These are phyloP conservation scores for Zymoseptoria tritici DNA, from an alignment of 2,329 filamentous ascomycete species.

Conservation along the genomic window DNA sequence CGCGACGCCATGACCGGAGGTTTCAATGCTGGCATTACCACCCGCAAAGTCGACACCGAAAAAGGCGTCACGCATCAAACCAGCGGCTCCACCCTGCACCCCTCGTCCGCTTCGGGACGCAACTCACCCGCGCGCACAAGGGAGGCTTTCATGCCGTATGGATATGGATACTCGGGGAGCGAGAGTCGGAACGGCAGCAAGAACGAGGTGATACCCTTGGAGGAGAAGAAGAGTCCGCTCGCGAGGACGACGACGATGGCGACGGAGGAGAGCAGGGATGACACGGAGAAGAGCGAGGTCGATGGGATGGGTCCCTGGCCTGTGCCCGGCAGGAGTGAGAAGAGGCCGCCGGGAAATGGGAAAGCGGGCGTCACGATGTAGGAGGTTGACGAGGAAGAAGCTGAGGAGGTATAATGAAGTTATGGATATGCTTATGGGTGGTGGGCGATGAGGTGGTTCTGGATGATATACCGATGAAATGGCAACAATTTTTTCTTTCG, in stretches of 20 bases:
- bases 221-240: conserved; percentile 15
- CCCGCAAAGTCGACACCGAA: conserved; percentile 14
- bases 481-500: background rate
- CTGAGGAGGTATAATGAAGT: background rate
- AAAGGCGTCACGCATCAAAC: conserved; percentile 4
- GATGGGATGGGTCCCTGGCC: background rate
- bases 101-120: conserved; percentile 11
- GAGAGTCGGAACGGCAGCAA: conserved; percentile 13
- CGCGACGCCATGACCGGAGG: conserved; percentile 42
- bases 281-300: background rate
- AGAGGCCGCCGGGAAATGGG: background rate
- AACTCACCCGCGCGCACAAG: conserved; percentile 24
- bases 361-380: background rate
- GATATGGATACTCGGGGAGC: conserved; percentile 26
- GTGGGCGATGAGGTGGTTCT: background rate
- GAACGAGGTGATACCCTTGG: conserved; percentile 13
- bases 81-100: background rate
- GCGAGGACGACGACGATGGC: conserved; percentile 18
- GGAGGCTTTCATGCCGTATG: conserved; percentile 30
- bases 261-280: background rate
- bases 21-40: conserved; percentile 34
- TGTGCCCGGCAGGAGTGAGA: background rate
- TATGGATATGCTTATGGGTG: background rate
- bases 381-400: background rate
- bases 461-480: background rate